These are phyloP conservation scores for Neurospora sp. DNA, from an alignment of 495 filamentous ascomycete genomes.

Conservation along the genomic window DNA sequence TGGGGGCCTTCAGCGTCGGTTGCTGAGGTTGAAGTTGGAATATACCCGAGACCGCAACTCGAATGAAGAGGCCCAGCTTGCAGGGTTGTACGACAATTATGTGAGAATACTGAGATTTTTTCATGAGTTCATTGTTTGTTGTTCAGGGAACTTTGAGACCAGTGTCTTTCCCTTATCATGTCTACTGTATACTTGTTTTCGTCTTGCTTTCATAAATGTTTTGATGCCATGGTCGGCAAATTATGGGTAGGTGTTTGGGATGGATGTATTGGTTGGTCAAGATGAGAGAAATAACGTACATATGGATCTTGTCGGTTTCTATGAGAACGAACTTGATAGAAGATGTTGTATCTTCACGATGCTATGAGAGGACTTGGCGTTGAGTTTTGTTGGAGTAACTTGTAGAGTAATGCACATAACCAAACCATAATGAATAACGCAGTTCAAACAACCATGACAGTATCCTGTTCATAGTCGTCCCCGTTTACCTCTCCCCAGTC, in stretches of 20 bases:
- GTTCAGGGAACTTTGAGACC: neutral
- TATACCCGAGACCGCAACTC: neutral
- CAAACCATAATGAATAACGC: neutral
- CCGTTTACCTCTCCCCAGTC: neutral
- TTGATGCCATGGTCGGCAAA: neutral
- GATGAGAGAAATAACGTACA: neutral
- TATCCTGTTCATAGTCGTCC: neutral
- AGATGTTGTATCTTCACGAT: neutral
- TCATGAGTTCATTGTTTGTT: neutral
- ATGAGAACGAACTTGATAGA: neutral
- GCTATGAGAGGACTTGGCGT: neutral
- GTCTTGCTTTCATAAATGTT: neutral
- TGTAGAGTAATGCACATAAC: neutral
- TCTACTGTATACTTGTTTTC: neutral
- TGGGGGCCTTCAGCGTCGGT: neutral
- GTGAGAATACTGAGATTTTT: neutral
- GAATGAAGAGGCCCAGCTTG: neutral
- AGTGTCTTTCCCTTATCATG: neutral
- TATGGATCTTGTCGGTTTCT: neutral
- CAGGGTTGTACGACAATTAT: neutral
- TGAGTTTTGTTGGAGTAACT: neutral
- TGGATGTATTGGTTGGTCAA: neutral
- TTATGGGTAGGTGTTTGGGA: neutral
- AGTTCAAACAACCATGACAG: neutral
- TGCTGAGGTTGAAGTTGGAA: neutral